phyloP scores from a whole-genome alignment of 1,284 basidiomycete species.

The Trametes hirsuta region DNA sequence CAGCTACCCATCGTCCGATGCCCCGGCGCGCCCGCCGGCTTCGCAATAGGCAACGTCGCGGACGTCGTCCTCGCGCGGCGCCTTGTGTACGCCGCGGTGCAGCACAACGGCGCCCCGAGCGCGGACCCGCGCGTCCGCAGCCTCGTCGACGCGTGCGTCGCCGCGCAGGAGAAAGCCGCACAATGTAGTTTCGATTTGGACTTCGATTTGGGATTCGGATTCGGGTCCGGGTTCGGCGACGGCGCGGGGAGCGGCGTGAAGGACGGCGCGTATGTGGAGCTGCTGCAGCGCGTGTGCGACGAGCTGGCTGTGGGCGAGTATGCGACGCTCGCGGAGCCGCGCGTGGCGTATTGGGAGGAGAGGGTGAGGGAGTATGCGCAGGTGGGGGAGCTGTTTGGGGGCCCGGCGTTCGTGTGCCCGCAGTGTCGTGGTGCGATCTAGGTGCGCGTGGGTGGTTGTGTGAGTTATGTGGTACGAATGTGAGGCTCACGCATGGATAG shows the following conservation, averaged over 20 bases:
- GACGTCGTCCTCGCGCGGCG: slow-evolving; percentile 34
- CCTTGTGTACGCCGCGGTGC: slow-evolving; percentile 31
- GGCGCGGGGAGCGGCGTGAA: background rate
- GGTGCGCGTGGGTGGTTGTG: background rate
- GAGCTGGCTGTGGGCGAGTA: slow-evolving; percentile 4
- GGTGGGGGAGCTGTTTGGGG: slow-evolving; percentile 1
- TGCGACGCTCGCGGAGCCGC: slow-evolving; percentile 19
- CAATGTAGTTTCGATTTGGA: background rate
- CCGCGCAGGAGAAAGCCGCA: background rate
- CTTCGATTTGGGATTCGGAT: background rate
- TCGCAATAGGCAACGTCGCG: slow-evolving; percentile 30
- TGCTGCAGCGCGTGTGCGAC: slow-evolving; percentile 7
- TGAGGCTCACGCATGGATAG: background rate
- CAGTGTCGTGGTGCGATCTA: slow-evolving; percentile 24
- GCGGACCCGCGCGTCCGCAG: background rate
- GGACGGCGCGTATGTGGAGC: background rate
- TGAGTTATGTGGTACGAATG: background rate
- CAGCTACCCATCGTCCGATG: slow-evolving; percentile 30
- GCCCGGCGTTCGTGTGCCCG: slow-evolving; percentile 22
- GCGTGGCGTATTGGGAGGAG: slow-evolving; percentile 23
- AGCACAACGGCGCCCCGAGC: slow-evolving; percentile 11
- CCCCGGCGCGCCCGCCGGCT: slow-evolving; percentile 13
- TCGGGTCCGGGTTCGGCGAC: too few relatives aligned
- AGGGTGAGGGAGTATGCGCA: slow-evolving; percentile 10
- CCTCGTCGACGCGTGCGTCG: background rate